Base-by-base conservation (phyloP, 208 protist genomes). In the Trichomonas gallinae region DNA sequence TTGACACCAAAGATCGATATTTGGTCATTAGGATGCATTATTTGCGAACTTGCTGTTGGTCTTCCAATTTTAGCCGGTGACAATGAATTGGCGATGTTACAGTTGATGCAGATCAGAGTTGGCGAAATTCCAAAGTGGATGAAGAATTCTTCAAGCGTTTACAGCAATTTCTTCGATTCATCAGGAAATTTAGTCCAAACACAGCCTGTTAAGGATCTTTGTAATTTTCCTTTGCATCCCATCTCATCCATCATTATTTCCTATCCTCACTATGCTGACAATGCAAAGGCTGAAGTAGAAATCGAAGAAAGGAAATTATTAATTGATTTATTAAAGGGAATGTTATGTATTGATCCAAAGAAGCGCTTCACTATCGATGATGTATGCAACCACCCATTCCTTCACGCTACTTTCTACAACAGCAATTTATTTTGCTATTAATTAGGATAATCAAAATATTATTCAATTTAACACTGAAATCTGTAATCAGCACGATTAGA, bases 21-120 rank as follows among this genome's bases (percentile, higher is more conserved):
- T 42, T 99, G 99, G 99, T 98, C 98, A 31, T 97, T 99, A 45
- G 99, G 99, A 44, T 99, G 99, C 97, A 99, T 99, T 96, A 98
- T 99, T 97, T 98, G 98, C 0, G 99, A 99, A 97, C 97, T 99
- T 87, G 97, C 98, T 48, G 36, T 46, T 31, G 98, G 98, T 11
- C 97, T 98, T 96, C 98, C 99, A 51, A 97, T 99, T 48, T 99
- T 99, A 96, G 81, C 81, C 15, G 81, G 81, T 8, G 10, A 34
- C 11, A 11, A 34, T 2, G 36, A 85, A 40, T 15, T 85, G 6
- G n/a, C 36, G 3, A 42, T 34, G n/a, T 40, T 85, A 42, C 81
- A 85, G 6, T 85, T 85, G 42, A 85, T 85, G 81, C n/a, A 85
- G 42, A 15, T 40, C 42, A 0, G 81, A 42, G 36, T 0, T 42